Evolutionary conservation across 2,329 filamentous ascomycete species (phyloP), one percentile per base, ranked within the genome.

Genomic region (Fusarium stilboides): DNA sequence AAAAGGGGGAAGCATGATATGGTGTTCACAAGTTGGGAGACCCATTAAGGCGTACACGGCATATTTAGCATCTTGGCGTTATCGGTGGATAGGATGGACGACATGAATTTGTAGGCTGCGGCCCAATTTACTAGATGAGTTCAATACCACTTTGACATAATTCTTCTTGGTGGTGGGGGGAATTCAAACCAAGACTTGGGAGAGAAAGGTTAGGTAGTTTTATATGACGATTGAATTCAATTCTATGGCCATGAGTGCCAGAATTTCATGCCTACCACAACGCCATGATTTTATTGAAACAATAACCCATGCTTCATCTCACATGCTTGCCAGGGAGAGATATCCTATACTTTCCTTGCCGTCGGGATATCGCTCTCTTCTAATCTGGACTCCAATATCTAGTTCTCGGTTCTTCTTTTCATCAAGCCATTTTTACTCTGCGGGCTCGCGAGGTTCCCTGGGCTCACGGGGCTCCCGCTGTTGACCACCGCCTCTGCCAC

Each of bases 401-500:
- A 68, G 62, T 61, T 64, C 63, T 55, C 51, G 34, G 42, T 49
- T 58, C 57, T 59, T 68, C 42, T 67, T 68, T 62, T 65, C 57
- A 44, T 31, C 31, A 13, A 19, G 34, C 40, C 50, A n/a, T 55
- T 34, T 52, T 65, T 71, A 72, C 57, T 72, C 66, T 17, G 52
- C 71, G 65, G 81, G 81, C 70, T 83, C 81, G 34, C 82, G 75
- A 17, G 81, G 83, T 74, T 87, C 85, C 34, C 81, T 73, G 64
- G 85, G 77, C 44, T 85, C 84, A 77, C 89, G 60, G 20, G 61
- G 82, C 70, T 83, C 81, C 36, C 82, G 74, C 68, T 86, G 78
- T 51, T 85, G 84, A 77, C 89, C 82, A 50, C 84, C 83, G 46
- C 84, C 82, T 53, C 82, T 79, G 43, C 88, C 81, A 50, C 84